Percentiles rank a stretch among this genome's conserved stretches.
Evolutionary conservation across 495 filamentous ascomycete genomes (phyloP).

Genomic region (Halenospora varia): DNA sequence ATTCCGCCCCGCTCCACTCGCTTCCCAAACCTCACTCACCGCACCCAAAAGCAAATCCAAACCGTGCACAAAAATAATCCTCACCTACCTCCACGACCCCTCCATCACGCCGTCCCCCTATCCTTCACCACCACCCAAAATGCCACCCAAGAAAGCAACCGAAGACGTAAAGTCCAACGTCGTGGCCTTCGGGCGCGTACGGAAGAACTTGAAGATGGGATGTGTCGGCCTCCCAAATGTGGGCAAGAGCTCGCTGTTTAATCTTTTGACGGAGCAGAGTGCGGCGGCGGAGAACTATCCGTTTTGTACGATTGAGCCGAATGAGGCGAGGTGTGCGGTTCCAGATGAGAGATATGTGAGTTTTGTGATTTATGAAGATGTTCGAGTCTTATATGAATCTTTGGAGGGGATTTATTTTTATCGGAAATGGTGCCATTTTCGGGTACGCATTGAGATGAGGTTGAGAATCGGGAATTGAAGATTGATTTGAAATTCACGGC

Average conservation of each 20-base stretch:
- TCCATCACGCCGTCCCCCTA: not conserved
- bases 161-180: constrained; percentile 24
- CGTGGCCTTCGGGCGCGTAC: constrained; percentile 25
- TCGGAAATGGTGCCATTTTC: not conserved
- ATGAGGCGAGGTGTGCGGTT: constrained; percentile 28
- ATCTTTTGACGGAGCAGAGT: constrained; percentile 26
- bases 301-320: constrained; percentile 30
- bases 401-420: not conserved
- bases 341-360: constrained; percentile 25
- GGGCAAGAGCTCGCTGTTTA: constrained; percentile 34
- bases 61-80: constrained; percentile 1
- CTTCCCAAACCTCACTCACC: not conserved
- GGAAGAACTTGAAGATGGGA: constrained; percentile 30
- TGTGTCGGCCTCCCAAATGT: constrained; percentile 29
- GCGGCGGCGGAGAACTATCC: constrained; percentile 28
- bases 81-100: not conserved
- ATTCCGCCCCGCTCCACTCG: constrained; percentile 3
- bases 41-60: not conserved
- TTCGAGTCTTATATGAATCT: too few relatives aligned
- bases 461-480: not conserved
- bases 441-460: not conserved
- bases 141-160: constrained; percentile 25
- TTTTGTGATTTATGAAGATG: not conserved
- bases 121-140: not conserved
- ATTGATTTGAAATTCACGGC: not conserved